Base-by-base conservation (phyloP, 192 early-diverging fungal genomes). In the Podochytrium sp. region DNA sequence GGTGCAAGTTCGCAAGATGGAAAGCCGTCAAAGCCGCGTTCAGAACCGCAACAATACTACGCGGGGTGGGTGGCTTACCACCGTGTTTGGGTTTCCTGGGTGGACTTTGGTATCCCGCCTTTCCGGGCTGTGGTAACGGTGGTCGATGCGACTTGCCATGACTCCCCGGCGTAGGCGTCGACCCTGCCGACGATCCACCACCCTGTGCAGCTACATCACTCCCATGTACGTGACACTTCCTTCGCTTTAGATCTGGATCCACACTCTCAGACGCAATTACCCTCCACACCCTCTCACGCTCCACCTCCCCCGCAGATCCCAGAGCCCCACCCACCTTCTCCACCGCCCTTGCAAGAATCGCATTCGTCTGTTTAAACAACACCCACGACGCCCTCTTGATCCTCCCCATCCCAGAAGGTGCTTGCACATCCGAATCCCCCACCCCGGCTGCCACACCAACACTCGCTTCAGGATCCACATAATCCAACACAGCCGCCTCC, bases 1-100 rank as follows among this genome's bases (percentile, higher is more conserved):
- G 91, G 80, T 96, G 96, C 29, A 93, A 81, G 78, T 91, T 85
- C 68, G 91, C 91, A 6, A 89, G 82, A 49, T 90, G 85, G 62
- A 98, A 79, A 34, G 91, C 83, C 65, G 84, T 85, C 34, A 95
- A 67, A n/a, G 83, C 82, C 0, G 89, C 86, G 1, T 87, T 89
- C 23, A 98, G 74, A 51, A 98, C 80, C 14, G 88, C 83, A 1
- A 89, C 89, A 58, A 98, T 76, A 16, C 91, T 91, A 18, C 85
- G 81, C 1, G 96, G 96, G 6, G 91, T 66, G 16, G 65, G 42
- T 42, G 65, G 34, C 20, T n/a, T 33, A 30, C 65, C 16, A 16
- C 10, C 27, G 10, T 30, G 10, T 30, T 25, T 40, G 33, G 60
- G 12, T 6, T 62, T 30, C 25, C 10, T 14, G 6, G 37, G 16